These are phyloP conservation scores for Malassezia nana DNA, from an alignment of 1,284 basidiomycete species.

Conservation along the genomic window DNA sequence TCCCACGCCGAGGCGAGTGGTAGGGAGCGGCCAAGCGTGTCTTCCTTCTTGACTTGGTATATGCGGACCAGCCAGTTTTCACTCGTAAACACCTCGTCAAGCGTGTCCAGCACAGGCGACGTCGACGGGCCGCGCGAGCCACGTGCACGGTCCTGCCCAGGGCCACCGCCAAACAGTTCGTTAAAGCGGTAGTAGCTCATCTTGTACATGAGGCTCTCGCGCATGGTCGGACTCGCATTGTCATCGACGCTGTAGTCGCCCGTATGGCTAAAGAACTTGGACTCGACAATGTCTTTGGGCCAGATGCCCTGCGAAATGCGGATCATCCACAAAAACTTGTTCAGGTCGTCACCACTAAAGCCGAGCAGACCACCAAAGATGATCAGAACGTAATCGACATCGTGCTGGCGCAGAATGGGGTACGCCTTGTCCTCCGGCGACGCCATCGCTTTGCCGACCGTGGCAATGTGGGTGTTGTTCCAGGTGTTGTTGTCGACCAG, in stretches of 20 bases:
- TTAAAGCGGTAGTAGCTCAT: conserved; percentile 48
- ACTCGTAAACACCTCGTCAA: conserved; percentile 46
- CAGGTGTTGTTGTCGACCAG: conserved; percentile 99
- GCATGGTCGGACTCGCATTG: conserved; percentile 77
- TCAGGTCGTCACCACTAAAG: conserved; percentile 97
- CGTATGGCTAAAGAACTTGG: conserved; percentile 81
- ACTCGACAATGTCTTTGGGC: conserved; percentile 94
- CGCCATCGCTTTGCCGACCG: conserved; percentile 64
- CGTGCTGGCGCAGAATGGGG: conserved; percentile 90
- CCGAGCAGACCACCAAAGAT: conserved; percentile 95
- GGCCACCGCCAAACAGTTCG: conserved; percentile 49
- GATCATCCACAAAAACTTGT: conserved; percentile 83
- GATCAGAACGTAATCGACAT: conserved; percentile 93
- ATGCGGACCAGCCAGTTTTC: conserved; percentile 58
- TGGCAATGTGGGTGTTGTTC: conserved; percentile 69
- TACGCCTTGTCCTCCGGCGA: conserved; percentile 87
- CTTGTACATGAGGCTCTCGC: conserved; percentile 72
- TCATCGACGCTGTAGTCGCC: conserved; percentile 94
- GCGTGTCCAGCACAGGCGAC: conserved; percentile 33
- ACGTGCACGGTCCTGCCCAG: conserved; percentile 39
- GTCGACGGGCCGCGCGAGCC: conserved; percentile 25
- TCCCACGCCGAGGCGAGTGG: conserved; percentile 65
- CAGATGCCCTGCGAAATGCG: conserved; percentile 95
- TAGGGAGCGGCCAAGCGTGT: conserved; percentile 69
- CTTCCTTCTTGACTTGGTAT: conserved; percentile 90